Evolutionary conservation across 345 rosid genomes (phyloP), one percentile per base, ranked within the genome.

Genomic region (Heritiera fomes): DNA sequence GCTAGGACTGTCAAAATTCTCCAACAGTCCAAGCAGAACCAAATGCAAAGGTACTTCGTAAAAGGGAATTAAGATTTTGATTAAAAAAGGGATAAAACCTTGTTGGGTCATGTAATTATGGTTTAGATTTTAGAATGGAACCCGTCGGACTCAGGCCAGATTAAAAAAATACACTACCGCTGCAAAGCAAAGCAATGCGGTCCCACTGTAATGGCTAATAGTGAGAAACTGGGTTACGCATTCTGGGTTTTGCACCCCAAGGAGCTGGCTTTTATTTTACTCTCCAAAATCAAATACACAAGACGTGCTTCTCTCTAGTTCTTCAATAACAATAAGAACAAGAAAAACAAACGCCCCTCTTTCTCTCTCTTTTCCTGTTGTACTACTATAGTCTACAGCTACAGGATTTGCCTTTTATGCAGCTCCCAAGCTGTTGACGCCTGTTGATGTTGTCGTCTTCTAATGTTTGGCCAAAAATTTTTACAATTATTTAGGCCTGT

Each of bases 21-120:
- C 20, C 43, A 47, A 50, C 47, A 70, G 41, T 41, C 50, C 71
- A 66, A 18, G 71, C 50, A 41, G 18, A 67, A 67, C 72, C 52
- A 67, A 67, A n/a, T 13, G 13, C 56, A 70, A 46, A 41, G 0
- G 9, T 10, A 3, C 15, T 2, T 10, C 18, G 1, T 6, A 17
- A 61, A 52, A 61, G 18, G 6, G 47, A 23, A 65, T 49, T 28
- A 71, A 50, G 45, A 9, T 71, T 52, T 34, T 34, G 38, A 34
- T 23, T 46, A 69, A 46, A 52, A 23, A 50, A 28, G 75, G 30
- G 20, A 71, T 32, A 6, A 71, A 50, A 13, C 38, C 38, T 3
- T 34, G 38, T 34, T 3, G 38, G 38, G 59, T 28, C 60, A 50
- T 50, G 46, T 32, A 71, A 32, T 71, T 50, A 71, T 71, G 59